A percentile compares a stretch with the other conserved stretches of the same genome.
phyloP scores from a whole-genome alignment of 1,284 basidiomycete genomes.

The Ceratobasidium sp. region DNA sequence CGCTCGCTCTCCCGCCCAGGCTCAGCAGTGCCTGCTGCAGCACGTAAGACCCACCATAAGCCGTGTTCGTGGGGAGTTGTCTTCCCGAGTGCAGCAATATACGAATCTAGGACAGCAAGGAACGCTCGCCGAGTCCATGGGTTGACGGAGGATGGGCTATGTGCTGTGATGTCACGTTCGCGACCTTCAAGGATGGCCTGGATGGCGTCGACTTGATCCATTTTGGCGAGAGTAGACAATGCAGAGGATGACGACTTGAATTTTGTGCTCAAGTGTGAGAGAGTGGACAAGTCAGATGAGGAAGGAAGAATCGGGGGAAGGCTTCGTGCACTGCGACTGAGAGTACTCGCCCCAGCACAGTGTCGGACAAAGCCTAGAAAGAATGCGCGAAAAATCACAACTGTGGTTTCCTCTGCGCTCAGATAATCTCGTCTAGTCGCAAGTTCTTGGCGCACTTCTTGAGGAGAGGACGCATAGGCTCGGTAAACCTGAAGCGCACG shows the following conservation, averaged over 20 bases:
- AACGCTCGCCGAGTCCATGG: constrained; percentile 39
- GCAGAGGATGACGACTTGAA: constrained; percentile 24
- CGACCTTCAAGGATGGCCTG: constrained; percentile 19
- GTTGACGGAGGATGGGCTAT: constrained; percentile 6
- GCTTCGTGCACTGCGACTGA: constrained; percentile 25
- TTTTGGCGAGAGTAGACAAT: constrained; percentile 1
- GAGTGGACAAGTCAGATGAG: constrained; percentile 19
- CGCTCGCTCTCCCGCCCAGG: constrained; percentile 38
- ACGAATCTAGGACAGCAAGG: constrained; percentile 29
- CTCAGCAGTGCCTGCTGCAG: constrained; percentile 40
- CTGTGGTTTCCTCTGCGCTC: constrained; percentile 56
- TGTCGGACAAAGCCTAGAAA: constrained; percentile 84
- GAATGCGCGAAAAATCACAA: constrained; percentile 75
- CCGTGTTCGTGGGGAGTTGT: constrained; percentile 35
- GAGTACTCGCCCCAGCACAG: constrained; percentile 17
- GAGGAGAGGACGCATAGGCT: constrained; percentile 72
- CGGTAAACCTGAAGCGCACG: constrained; percentile 72
- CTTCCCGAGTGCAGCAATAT: constrained; percentile 33
- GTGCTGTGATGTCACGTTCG: background rate
- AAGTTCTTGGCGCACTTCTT: constrained; percentile 52
- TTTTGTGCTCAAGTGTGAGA: constrained; percentile 9
- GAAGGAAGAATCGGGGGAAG: constrained; percentile 32
- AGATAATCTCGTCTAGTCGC: constrained; percentile 53
- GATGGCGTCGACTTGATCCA: constrained; percentile 15
- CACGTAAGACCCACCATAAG: constrained; percentile 41